phyloP scores from a whole-genome alignment of 306 rosid species.

The Citrullus amarus region DNA sequence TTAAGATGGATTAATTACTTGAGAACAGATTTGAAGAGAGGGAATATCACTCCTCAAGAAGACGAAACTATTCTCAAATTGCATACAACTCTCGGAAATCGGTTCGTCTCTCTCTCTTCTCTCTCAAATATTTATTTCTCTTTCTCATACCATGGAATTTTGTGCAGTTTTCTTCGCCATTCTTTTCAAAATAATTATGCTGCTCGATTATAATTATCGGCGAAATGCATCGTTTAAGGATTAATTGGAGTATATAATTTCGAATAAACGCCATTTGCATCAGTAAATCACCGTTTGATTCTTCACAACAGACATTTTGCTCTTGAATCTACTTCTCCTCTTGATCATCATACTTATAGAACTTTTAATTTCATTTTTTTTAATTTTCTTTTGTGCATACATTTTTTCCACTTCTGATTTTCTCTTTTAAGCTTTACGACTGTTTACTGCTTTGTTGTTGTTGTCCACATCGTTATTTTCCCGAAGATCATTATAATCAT shows the following conservation, averaged over 20 bases:
- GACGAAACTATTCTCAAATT: conserved; percentile 75
- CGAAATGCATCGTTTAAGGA: not conserved
- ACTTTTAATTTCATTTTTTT: not conserved
- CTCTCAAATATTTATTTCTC: too few relatives aligned
- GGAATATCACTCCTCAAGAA: conserved; percentile 67
- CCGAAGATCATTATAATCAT: not conserved
- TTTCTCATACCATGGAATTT: not conserved
- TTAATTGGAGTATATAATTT: not conserved
- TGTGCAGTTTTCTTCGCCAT: not conserved
- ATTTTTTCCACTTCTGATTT: not conserved
- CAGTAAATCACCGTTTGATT: not conserved
- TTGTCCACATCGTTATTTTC: not conserved
- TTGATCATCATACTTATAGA: not conserved
- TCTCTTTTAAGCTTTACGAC: not conserved
- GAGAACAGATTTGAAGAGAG: conserved; percentile 80
- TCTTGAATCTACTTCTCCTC: not conserved
- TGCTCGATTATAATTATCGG: not conserved
- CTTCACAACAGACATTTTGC: not conserved
- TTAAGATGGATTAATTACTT: conserved; percentile 84
- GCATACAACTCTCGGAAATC: conserved; percentile 61
- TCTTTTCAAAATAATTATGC: not conserved
- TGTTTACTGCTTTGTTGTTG: not conserved
- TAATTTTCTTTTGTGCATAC: not conserved
- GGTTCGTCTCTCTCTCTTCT: conserved; percentile 21
- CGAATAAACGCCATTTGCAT: not conserved